phyloP scores from a whole-genome alignment of 2,329 filamentous ascomycete species.

The Claviceps fusiformis region DNA sequence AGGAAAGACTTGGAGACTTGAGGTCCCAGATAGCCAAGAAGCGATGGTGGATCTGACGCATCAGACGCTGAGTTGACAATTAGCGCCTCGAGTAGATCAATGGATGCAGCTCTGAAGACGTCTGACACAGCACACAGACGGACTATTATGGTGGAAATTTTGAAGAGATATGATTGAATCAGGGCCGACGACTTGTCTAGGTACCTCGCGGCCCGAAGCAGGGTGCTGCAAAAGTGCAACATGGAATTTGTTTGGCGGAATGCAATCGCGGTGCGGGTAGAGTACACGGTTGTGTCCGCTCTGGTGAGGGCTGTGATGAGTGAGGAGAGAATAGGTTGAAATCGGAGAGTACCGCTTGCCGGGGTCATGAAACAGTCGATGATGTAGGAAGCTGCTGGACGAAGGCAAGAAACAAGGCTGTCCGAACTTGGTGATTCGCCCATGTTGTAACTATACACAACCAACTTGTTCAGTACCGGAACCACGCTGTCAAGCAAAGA shows the following conservation, averaged over 20 bases:
- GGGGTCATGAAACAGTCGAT: constrained; percentile 62
- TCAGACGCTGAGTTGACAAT: constrained; percentile 55
- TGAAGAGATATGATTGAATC: constrained; percentile 69
- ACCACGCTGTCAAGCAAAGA: constrained; percentile 56
- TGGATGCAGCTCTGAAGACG: constrained; percentile 48
- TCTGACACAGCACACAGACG: constrained; percentile 61
- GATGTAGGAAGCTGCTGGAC: constrained; percentile 61
- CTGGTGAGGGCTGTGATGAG: constrained; percentile 37
- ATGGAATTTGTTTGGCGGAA: constrained; percentile 50
- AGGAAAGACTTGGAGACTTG: constrained; percentile 76
- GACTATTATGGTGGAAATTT: constrained; percentile 61
- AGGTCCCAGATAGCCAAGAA: constrained; percentile 80
- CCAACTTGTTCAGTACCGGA: constrained; percentile 54
- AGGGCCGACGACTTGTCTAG: constrained; percentile 48
- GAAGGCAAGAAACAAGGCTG: constrained; percentile 46
- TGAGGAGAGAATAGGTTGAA: constrained; percentile 62
- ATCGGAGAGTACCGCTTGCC: constrained; percentile 55
- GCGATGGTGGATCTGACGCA: constrained; percentile 69
- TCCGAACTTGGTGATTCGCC: constrained; percentile 41
- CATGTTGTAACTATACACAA: constrained; percentile 62
- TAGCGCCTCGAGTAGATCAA: constrained; percentile 58
- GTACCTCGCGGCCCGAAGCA: constrained; percentile 57
- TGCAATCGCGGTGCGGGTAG: constrained; percentile 38
- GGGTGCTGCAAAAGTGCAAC: constrained; percentile 50
- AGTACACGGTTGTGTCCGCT: constrained; percentile 49